Evolutionary conservation across 2,329 filamentous ascomycete genomes (phyloP).

Genomic region (Claviceps pusilla): DNA sequence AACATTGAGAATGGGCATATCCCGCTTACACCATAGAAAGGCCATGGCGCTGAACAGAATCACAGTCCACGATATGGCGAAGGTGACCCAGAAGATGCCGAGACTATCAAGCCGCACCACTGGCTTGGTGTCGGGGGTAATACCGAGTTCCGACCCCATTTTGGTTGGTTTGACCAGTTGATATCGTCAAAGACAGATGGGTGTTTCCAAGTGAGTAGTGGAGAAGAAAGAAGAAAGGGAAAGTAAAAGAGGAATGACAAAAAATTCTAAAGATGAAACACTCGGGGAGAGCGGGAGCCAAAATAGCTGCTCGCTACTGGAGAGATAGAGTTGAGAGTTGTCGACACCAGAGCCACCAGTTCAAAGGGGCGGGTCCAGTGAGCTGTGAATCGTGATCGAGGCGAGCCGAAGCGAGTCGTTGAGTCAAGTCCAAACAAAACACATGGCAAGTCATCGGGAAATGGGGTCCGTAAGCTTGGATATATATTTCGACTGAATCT

Average conservation of each 20-base stretch:
- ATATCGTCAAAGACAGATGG: background rate
- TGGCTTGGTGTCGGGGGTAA: conserved; percentile 17
- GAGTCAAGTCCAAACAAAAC: background rate
- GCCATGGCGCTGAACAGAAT: conserved; percentile 24
- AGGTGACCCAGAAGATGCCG: conserved; percentile 26
- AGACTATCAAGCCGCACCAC: conserved; percentile 20
- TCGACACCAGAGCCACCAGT: background rate
- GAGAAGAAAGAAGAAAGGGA: background rate
- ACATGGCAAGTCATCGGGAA: background rate
- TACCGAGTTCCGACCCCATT: conserved; percentile 20
- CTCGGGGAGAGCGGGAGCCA: background rate
- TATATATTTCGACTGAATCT: conserved; percentile 2
- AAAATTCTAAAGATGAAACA: background rate
- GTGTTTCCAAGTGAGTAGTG: background rate
- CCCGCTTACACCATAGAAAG: conserved; percentile 25
- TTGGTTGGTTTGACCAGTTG: background rate
- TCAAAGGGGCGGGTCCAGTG: background rate
- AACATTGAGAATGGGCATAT: conserved; percentile 26
- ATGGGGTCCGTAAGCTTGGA: background rate
- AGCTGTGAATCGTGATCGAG: background rate
- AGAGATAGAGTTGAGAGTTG: background rate
- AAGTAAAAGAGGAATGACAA: background rate
- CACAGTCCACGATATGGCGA: conserved; percentile 23
- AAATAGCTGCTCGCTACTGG: background rate
- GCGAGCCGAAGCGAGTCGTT: background rate